These are phyloP conservation scores for Sordariomycetes sp. DNA, from an alignment of 2,329 filamentous ascomycete genomes.

Conservation along the genomic window DNA sequence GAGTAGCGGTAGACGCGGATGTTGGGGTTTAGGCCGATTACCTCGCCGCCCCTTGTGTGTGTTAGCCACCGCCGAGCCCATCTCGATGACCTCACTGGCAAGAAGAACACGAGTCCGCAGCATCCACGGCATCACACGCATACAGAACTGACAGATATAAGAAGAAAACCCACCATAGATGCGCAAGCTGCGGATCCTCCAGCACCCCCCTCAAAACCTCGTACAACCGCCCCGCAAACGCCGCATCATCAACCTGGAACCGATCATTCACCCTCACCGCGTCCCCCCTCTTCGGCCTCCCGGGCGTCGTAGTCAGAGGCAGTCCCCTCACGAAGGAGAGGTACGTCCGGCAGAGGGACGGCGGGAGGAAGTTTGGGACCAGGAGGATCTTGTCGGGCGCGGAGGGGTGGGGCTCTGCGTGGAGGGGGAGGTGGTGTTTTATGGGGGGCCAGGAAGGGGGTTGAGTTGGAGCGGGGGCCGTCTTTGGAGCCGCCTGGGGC, in stretches of 20 bases:
- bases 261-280: conserved; percentile 82
- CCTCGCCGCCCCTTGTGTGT: conserved; percentile 60
- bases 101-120: neutral
- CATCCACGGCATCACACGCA: neutral
- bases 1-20: conserved; percentile 83
- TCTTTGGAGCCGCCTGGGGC: conserved; percentile 7
- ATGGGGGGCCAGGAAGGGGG: conserved; percentile 55
- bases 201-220: conserved; percentile 57
- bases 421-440: conserved; percentile 55
- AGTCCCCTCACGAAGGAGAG: conserved; percentile 57
- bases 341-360: conserved; percentile 62
- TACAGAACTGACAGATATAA: neutral
- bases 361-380: conserved; percentile 62
- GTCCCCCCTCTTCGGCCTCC: conserved; percentile 64
- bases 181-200: conserved; percentile 21
- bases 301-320: conserved; percentile 64
- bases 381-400: conserved; percentile 55
- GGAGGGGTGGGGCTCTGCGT: conserved; percentile 35
- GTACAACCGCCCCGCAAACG: conserved; percentile 68
- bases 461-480: conserved; percentile 6
- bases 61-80: neutral
- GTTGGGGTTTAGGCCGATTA: conserved; percentile 76
- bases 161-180: conserved; percentile 29
- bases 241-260: conserved; percentile 65
- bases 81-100: neutral